phyloP scores from a whole-genome alignment of 1,284 basidiomycete genomes.

The Cryptococcus sp. region DNA sequence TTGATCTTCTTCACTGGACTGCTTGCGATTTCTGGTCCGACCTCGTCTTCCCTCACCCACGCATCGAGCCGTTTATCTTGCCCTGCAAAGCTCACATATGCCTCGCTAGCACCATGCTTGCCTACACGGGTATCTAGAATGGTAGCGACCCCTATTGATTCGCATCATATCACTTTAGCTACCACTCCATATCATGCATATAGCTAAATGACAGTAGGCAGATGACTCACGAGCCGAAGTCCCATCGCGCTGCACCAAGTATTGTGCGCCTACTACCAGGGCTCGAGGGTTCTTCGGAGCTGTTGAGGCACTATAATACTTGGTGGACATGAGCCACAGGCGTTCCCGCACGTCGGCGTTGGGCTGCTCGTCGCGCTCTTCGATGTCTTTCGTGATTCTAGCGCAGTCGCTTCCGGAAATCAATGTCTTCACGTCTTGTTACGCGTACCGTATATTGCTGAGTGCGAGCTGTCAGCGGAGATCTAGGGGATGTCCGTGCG shows the following conservation, averaged over 20 bases:
- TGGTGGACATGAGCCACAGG: too few species aligned
- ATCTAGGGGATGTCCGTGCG: too few species aligned
- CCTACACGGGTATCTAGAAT: conserved; percentile 30
- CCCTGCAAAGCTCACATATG: conserved; percentile 44
- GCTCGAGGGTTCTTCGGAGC: too few species aligned
- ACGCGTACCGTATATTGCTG: too few species aligned
- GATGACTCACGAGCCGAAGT: conserved; percentile 15
- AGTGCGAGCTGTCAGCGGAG: too few species aligned
- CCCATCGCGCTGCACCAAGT: conserved; percentile 8
- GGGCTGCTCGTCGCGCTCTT: too few species aligned
- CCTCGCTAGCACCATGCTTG: conserved; percentile 27
- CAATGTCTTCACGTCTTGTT: too few species aligned
- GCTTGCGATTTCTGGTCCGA: conserved; percentile 26
- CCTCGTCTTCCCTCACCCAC: conserved; percentile 61
- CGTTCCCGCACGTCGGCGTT: too few species aligned
- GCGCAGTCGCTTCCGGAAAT: too few species aligned
- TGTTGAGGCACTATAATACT: too few species aligned
- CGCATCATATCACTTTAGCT: not conserved
- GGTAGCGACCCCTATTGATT: conserved; percentile 25
- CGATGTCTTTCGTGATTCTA: too few species aligned
- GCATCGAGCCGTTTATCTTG: conserved; percentile 73
- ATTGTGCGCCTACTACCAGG: conserved; percentile 8
- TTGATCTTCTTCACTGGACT: not conserved
- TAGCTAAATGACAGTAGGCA: not conserved
- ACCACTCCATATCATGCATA: not conserved